These are phyloP conservation scores for Russula virescens DNA, from an alignment of 768 basidiomycete genomes.

Conservation along the genomic window DNA sequence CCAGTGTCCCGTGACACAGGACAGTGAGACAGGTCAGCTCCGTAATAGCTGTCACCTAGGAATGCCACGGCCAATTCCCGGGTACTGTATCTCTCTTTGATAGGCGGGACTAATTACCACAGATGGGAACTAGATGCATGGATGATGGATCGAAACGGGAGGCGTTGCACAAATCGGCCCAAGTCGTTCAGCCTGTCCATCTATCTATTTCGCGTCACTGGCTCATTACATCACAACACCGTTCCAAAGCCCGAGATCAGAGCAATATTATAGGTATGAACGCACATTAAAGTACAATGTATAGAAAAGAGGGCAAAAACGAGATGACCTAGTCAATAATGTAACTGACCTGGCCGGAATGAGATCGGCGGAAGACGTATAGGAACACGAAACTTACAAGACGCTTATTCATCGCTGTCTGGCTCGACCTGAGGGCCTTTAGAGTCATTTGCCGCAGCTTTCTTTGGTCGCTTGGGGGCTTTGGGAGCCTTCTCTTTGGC, in stretches of 20 bases:
- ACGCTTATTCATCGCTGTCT: slow-evolving; percentile 24
- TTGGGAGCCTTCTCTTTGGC: slow-evolving; percentile 44
- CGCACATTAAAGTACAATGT: slow-evolving; percentile 11
- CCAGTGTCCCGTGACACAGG: too few relatives aligned
- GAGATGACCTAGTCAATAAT: slow-evolving; percentile 3
- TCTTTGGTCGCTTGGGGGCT: slow-evolving; percentile 26
- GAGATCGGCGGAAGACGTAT: not conserved
- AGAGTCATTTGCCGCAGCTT: not conserved
- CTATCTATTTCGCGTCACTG: too few relatives aligned
- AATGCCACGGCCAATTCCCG: too few relatives aligned
- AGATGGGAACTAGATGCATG: too few relatives aligned
- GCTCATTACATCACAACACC: not conserved
- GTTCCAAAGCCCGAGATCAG: not conserved
- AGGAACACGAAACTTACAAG: not conserved
- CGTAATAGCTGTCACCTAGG: too few relatives aligned
- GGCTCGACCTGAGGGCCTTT: slow-evolving; percentile 21
- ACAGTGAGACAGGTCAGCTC: too few relatives aligned
- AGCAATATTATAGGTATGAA: slow-evolving; percentile 1
- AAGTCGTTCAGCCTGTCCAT: too few relatives aligned
- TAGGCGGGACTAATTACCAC: too few relatives aligned
- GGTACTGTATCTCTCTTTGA: too few relatives aligned
- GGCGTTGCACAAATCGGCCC: too few relatives aligned
- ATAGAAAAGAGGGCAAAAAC: not conserved
- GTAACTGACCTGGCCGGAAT: not conserved
- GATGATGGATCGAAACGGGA: too few relatives aligned